Evolutionary conservation across 768 basidiomycete species (phyloP).

Genomic region (Pilatotrama ljubarskyi): DNA sequence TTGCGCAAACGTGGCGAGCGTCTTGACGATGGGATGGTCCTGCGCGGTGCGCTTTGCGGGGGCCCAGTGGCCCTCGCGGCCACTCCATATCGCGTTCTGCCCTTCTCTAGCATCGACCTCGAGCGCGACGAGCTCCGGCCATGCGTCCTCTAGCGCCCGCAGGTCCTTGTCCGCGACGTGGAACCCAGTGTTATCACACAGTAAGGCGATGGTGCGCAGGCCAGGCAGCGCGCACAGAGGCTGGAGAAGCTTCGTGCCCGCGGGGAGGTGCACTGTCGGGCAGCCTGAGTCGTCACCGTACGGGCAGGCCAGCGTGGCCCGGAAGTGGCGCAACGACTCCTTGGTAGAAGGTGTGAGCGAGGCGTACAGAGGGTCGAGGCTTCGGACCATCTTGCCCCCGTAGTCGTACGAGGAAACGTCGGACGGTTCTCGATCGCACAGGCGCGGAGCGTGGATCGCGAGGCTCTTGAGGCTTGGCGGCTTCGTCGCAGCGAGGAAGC

Average conservation of each 20-base stretch:
- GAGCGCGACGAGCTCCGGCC: background rate
- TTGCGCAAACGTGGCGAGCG: background rate
- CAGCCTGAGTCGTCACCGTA: too few species aligned
- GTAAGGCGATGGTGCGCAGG: background rate
- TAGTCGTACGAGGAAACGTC: background rate
- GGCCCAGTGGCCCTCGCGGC: too few species aligned
- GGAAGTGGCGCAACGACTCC: background rate
- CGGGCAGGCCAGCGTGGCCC: background rate
- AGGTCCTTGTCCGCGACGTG: background rate
- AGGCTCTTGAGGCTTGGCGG: background rate
- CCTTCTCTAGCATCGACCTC: background rate
- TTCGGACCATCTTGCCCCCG: background rate
- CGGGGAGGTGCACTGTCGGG: background rate
- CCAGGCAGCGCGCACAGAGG: background rate
- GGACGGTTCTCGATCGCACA: background rate
- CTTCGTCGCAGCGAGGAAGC: background rate
- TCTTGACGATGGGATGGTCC: background rate
- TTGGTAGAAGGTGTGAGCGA: background rate
- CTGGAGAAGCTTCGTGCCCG: background rate
- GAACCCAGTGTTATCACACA: background rate
- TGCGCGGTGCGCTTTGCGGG: too few species aligned
- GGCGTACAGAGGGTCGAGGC: background rate
- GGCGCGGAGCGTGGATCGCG: background rate
- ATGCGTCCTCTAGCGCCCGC: background rate
- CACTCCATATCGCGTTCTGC: too few species aligned